Percentiles rank a stretch among this genome's conserved stretches.
Conservation (phyloP, 2,329 filamentous ascomycete species). For the Verticillium isaacii region DNA sequence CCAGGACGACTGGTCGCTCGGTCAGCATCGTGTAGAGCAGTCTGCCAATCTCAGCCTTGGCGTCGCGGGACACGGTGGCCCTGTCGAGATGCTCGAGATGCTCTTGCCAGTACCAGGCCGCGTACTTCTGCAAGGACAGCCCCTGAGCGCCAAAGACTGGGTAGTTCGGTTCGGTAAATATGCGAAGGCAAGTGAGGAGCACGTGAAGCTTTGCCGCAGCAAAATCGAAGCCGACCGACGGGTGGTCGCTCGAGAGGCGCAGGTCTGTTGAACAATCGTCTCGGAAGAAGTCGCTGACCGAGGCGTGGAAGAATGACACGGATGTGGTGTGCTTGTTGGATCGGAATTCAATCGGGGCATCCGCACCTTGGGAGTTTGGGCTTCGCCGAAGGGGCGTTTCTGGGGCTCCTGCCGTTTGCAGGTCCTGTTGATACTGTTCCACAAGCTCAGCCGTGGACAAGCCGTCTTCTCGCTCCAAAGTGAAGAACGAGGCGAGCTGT, state of each 20-base stretch:
- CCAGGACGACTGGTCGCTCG: constrained; percentile 27
- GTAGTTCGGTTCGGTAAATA: constrained; percentile 27
- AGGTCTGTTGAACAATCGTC: constrained; percentile 21
- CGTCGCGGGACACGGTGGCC: constrained; percentile 14
- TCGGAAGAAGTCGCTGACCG: constrained; percentile 33
- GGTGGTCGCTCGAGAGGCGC: constrained; percentile 5
- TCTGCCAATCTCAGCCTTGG: constrained; percentile 27
- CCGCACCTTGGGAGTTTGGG: constrained; percentile 24
- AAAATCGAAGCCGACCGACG: constrained; percentile 28
- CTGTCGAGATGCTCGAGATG: constrained; percentile 30
- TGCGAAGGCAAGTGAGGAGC: constrained; percentile 30
- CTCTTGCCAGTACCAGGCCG: constrained; percentile 41
- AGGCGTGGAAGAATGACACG: constrained; percentile 35
- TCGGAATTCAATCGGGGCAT: constrained; percentile 31
- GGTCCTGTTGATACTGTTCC: constrained; percentile 26
- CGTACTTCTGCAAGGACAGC: constrained; percentile 23
- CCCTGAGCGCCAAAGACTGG: constrained; percentile 13
- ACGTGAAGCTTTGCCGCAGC: constrained; percentile 28
- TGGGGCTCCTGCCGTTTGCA: not conserved
- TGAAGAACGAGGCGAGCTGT: constrained; percentile 42
- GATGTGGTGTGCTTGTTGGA: constrained; percentile 34
- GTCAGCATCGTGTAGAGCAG: constrained; percentile 32
- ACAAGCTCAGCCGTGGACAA: constrained; percentile 35
- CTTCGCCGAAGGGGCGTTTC: constrained; percentile 8
- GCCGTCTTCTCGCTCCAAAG: constrained; percentile 37